A percentile compares a stretch with the other conserved stretches of the same genome.
Evolutionary conservation across 2,329 filamentous ascomycete genomes (phyloP).

Genomic region (Cryphonectria naterciae): DNA sequence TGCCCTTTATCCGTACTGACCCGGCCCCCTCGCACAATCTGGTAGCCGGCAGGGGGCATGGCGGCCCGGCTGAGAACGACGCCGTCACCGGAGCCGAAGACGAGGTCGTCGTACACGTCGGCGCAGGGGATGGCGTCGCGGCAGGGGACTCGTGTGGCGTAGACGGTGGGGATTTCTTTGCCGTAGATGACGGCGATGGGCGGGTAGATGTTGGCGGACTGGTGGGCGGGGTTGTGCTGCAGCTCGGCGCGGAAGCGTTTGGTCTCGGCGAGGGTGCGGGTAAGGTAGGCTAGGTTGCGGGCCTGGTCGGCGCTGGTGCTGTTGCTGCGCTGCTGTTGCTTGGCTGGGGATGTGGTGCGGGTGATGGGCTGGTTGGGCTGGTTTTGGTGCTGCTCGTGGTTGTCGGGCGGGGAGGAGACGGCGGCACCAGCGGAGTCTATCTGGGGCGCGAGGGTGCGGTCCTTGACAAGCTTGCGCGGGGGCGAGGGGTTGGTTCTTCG

Average conservation of each 20-base stretch:
- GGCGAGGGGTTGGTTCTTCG: slow-evolving; percentile 33
- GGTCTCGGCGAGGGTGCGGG: slow-evolving; percentile 71
- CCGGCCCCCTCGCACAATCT: slow-evolving; percentile 71
- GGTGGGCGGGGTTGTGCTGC: slow-evolving; percentile 61
- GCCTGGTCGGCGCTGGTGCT: slow-evolving; percentile 52
- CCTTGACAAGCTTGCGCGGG: slow-evolving; percentile 39
- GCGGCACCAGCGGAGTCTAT: slow-evolving; percentile 40
- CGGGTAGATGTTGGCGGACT: slow-evolving; percentile 74
- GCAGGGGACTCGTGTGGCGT: slow-evolving; percentile 74
- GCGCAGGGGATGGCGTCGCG: slow-evolving; percentile 74
- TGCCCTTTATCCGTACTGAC: slow-evolving; percentile 84
- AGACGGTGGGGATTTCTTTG: slow-evolving; percentile 84
- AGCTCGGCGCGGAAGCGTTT: slow-evolving; percentile 79
- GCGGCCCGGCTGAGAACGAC: slow-evolving; percentile 85
- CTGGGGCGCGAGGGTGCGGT: slow-evolving; percentile 50
- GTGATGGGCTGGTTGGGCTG: slow-evolving; percentile 31
- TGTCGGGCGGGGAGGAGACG: slow-evolving; percentile 33
- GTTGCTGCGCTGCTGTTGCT: slow-evolving; percentile 7
- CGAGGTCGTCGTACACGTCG: slow-evolving; percentile 83
- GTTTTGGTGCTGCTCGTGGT: slow-evolving; percentile 27
- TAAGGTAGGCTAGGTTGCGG: slow-evolving; percentile 66
- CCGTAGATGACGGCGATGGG: slow-evolving; percentile 84
- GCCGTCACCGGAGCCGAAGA: slow-evolving; percentile 86
- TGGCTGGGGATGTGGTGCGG: slow-evolving; percentile 25
- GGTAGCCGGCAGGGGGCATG: slow-evolving; percentile 82